Evolutionary conservation across 192 early-diverging fungal genomes (phyloP).

Genomic region (Entomortierella lignicola): DNA sequence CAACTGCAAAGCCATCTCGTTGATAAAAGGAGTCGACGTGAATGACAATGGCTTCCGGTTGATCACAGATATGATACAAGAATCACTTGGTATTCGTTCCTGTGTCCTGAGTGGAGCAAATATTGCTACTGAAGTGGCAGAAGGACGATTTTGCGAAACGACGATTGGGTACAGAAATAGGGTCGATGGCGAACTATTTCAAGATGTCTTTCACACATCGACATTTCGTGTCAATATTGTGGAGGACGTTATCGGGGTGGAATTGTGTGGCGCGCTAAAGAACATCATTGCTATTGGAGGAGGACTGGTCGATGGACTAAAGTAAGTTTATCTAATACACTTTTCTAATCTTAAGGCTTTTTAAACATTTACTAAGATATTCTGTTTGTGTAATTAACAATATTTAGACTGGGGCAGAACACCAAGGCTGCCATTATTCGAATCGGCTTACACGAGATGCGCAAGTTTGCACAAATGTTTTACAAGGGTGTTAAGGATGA

Average conservation of each 20-base stretch:
- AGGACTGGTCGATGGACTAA: conserved; percentile 94
- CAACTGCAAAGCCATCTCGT: conserved; percentile 89
- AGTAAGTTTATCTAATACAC: conserved; percentile 48
- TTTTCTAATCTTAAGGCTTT: background rate
- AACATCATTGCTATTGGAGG: conserved; percentile 98
- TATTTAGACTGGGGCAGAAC: conserved; percentile 81
- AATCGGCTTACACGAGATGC: conserved; percentile 95
- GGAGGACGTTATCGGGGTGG: conserved; percentile 90
- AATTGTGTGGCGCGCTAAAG: conserved; percentile 97
- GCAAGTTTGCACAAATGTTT: conserved; percentile 89
- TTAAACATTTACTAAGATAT: background rate
- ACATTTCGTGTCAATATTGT: conserved; percentile 91
- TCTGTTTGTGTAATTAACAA: background rate
- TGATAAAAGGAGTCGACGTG: conserved; percentile 94
- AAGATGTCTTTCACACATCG: conserved; percentile 84
- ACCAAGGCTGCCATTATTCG: conserved; percentile 98
- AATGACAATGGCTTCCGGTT: conserved; percentile 78
- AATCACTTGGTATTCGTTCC: conserved; percentile 76
- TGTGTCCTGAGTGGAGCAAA: conserved; percentile 95
- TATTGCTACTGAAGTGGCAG: conserved; percentile 95
- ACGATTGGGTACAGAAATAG: conserved; percentile 84
- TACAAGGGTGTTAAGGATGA: conserved; percentile 84
- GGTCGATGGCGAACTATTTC: conserved; percentile 82
- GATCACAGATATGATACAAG: conserved; percentile 73
- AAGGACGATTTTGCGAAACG: conserved; percentile 94